Evolutionary conservation across 495 filamentous ascomycete genomes (phyloP), one percentile per base, ranked within the genome.

Genomic region (Hypoxylon lienhwacheense): DNA sequence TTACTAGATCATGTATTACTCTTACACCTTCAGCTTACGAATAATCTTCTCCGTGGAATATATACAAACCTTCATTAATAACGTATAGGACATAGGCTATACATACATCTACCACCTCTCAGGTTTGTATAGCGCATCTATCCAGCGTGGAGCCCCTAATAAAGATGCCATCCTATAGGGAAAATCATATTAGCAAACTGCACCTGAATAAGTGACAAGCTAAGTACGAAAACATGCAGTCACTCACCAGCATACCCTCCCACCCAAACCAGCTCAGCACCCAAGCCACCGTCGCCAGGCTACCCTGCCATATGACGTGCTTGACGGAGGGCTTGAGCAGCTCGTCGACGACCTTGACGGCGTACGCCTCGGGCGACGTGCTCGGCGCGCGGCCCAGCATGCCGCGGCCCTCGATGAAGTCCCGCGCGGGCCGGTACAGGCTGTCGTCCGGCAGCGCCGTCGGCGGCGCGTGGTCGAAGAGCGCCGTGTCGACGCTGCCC

Each of bases 181-280:
- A n/a, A 14, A 3, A 1, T 15, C 15, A 44, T 20, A 35, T 33
- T 34, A 44, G 3, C 8, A 8, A 26, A 20, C 10, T 14, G n/a
- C 6, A 32, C 4, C 14, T 10, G 6, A 36, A 20, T 15, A 1
- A 8, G 15, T 7, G 15, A 17, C 10, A 16, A 8, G 12, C 22
- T n/a, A 46, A 7, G 0, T 6, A 8, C 28, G n/a, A 15, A 12
- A 15, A n/a, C 6, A 14, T 28, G 22, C 1, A 8, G 20, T 21
- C 29, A 47, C 59, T 55, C n/a, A 63, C 63, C 42, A 56, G 25
- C 35, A 65, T 63, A n/a, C 59, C 63, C 33, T 65, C 63, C 63
- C 63, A 65, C 6, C 63, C 63, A 20, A 65, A 54, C 63, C 63
- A 65, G 32, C 53, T 62, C 37, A 63, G 25, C 10, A 63, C 31